These are phyloP conservation scores for Tieghemostelium lacteum DNA, from an alignment of 78 protist species.

Conservation along the genomic window DNA sequence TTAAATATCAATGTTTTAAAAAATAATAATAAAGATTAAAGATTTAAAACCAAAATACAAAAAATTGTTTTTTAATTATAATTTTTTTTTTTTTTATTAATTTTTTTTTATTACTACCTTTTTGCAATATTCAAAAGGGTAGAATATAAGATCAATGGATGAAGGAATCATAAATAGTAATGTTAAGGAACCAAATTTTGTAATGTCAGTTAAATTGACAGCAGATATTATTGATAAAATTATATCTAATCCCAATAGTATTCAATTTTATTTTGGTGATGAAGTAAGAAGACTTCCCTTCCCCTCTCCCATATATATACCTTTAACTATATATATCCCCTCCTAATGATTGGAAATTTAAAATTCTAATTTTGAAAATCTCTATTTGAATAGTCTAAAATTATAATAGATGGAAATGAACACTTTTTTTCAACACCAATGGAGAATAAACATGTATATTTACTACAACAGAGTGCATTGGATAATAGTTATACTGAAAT, in stretches of 20 bases:
- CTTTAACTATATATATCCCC: no score
- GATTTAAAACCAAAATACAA: no score
- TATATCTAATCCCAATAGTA: constrained; percentile 1
- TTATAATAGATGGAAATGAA: constrained; percentile 15
- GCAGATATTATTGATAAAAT: constrained; percentile 6
- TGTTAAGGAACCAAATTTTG: constrained; percentile 2
- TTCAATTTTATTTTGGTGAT: constrained; percentile 17
- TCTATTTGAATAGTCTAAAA: constrained; percentile 5
- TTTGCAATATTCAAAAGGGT: no score
- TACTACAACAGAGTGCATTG: constrained; percentile 21
- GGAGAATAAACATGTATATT: constrained; percentile 8
- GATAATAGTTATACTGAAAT: constrained; percentile 16
- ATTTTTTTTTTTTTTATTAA: no score
- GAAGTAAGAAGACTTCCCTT: neutral
- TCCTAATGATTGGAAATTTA: no score
- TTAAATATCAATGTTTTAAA: no score
- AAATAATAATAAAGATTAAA: no score
- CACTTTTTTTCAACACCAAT: constrained; percentile 1
- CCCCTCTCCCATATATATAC: no score
- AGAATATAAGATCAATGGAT: constrained; percentile 17
- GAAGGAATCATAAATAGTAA: constrained; percentile 15
- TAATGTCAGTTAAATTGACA: constrained; percentile 23
- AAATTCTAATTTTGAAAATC: neutral
- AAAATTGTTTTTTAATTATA: no score
- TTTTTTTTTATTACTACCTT: no score